Evolutionary conservation across 371 early-diverging fungal species (phyloP), one percentile per base, ranked within the genome.

Genomic region (Syncephalis plumigaleata): DNA sequence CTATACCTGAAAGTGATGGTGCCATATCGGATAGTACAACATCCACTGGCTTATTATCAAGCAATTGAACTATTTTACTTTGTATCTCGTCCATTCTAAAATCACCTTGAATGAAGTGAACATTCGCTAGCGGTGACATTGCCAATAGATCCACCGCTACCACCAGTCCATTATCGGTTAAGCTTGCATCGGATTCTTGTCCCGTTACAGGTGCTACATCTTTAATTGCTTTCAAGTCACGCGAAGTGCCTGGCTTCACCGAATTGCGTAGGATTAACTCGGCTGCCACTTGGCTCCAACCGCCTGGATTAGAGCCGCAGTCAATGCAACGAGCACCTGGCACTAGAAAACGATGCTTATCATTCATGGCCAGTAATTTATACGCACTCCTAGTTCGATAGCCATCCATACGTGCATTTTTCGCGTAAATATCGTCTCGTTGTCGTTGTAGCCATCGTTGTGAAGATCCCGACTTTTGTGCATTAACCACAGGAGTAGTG

Each of bases 251-350:
- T 31, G 31, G 31, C 11, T 31, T 31, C 7, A 31, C 31, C 4
- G 31, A 4, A 31, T 31, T 31, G 11, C 27, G 42, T 15, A 55
- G 45, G 1, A 59, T 59, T 24, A 55, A 58, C 39, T 61, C 60
- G 1, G 70, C 70, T 5, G 74, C 68, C n/a, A 89, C 87, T 59
- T 92, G 91, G 51, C 82, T 73, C 93, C 93, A 94, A 16, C 91
- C 87, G 17, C 95, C 93, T 0, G 95, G 95, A 3, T 83, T 73
- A 17, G 90, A 88, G 4, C 95, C 92, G 46, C 87, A 74, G 56
- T 94, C 95, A 26, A 87, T 64, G 3, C 82, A 68, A 24, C 75
- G 66, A 24, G 63, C 39, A 4, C 71, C 67, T 20, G 59, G 58
- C 27, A 64, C 66, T 3, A 88, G 50, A 11, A 91, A 51, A n/a